Conservation (phyloP, 1,139 yeast species). For the Meyerozyma smithsonii region DNA sequence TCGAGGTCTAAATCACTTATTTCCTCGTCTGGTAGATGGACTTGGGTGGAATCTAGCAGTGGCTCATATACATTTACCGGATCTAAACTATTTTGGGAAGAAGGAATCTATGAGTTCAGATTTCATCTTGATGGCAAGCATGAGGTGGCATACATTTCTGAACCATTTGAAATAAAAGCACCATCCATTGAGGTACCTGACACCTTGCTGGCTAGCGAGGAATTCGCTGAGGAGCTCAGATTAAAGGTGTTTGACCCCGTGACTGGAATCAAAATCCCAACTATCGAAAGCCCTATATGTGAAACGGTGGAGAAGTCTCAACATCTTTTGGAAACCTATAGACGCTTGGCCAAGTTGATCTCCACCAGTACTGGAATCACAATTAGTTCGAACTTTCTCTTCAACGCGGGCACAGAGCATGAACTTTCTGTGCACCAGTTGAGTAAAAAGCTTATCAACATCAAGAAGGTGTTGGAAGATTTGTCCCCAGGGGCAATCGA, state of each 20-base stretch:
- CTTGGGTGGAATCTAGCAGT: constrained; percentile 38
- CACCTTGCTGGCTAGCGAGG: constrained; percentile 10
- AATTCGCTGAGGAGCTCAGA: constrained; percentile 31
- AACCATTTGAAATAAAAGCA: constrained; percentile 62
- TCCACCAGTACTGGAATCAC: constrained; percentile 35
- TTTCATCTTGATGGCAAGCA: constrained; percentile 70
- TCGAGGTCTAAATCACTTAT: constrained; percentile 57
- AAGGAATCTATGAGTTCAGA: constrained; percentile 73
- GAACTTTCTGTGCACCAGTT: constrained; percentile 30
- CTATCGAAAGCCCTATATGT: constrained; percentile 25
- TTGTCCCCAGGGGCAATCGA: constrained; percentile 26
- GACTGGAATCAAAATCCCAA: constrained; percentile 12
- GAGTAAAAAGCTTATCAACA: constrained; percentile 38
- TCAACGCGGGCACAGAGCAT: constrained; percentile 29
- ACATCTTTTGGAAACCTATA: constrained; percentile 29
- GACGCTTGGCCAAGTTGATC: constrained; percentile 30
- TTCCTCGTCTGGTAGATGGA: constrained; percentile 71
- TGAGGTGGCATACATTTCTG: constrained; percentile 62
- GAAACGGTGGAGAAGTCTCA: constrained; percentile 22
- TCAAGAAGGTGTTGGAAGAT: constrained; percentile 41
- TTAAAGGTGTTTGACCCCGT: constrained; percentile 28
- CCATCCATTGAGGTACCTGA: constrained; percentile 37
- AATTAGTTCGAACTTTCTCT: constrained; percentile 35
- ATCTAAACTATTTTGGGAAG: constrained; percentile 57
- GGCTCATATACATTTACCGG: constrained; percentile 54